Evolutionary conservation across 2,329 filamentous ascomycete genomes (phyloP), one percentile per base, ranked within the genome.

Genomic region (Dryadomyces quercivorus): DNA sequence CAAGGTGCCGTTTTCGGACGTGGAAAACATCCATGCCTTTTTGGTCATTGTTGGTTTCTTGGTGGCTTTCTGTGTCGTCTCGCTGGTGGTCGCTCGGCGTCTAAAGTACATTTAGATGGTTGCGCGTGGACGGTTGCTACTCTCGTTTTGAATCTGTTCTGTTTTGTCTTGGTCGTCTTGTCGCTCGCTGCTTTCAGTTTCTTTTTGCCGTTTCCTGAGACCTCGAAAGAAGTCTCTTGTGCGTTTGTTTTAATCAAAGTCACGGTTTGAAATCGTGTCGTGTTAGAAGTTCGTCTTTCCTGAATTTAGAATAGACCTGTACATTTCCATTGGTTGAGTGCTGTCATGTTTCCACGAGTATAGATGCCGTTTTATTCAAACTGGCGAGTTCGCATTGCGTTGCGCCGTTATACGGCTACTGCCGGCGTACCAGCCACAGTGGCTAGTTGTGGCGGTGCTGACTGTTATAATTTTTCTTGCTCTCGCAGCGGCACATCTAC

Each of bases 1-100:
- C 1, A 65, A 67, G 4, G 84, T 93, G 16, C 88, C 88, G 0
- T 90, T 83, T 21, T 67, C 67, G 20, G 63, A 67, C 13, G 63
- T 67, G 0, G 75, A 75, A 1, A 73, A 73, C 42, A 75, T 91
- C 34, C 68, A 72, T 4, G 67, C 74, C 2, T 82, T 84, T 60
- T 76, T 74, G 54, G 67, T 65, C n/a, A 75, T 78, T 44, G 65
- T 78, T 42, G 69, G 65, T 15, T 71, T 72, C 55, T 77, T 91
- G 60, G 63, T 80, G 16, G 59, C 71, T 18, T 75, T 84, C 56
- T 78, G 74, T 50, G 58, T 72, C 13, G 50, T 76, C 2, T 72
- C 74, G 49, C 60, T 81, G 18, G 54, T 67, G 5, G 62, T 72
- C 61, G 78, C 78, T 15, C 69, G 76, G 51, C 65, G 64, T 55